Evolutionary conservation across 2,329 filamentous ascomycete genomes (phyloP).

Genomic region (Aspergillus ibericus): DNA sequence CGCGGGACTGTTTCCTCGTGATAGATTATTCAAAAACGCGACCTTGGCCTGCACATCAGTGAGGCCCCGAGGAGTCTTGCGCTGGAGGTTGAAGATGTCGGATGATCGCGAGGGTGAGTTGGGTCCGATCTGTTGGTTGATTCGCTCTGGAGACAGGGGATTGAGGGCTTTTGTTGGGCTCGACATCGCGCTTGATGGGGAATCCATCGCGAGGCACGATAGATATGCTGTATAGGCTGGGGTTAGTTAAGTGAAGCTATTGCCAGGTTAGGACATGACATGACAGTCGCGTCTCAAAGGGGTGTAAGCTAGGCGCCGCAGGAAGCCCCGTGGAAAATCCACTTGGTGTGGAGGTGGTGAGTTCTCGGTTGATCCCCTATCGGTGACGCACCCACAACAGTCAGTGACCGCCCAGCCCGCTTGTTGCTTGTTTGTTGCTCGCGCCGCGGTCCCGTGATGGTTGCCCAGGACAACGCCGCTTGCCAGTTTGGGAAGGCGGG

Average conservation of each 20-base stretch:
- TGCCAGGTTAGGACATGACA: neutral
- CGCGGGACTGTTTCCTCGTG: conserved; percentile 34
- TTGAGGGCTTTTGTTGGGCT: conserved; percentile 37
- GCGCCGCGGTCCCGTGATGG: conserved; percentile 30
- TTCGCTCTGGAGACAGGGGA: conserved; percentile 50
- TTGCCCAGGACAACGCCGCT: conserved; percentile 31
- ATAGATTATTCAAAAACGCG: conserved; percentile 50
- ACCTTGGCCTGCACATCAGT: conserved; percentile 52
- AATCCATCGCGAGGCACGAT: conserved; percentile 33
- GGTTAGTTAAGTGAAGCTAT: neutral
- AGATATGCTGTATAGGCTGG: neutral
- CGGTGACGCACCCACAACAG: conserved; percentile 32
- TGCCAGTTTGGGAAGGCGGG: conserved; percentile 4
- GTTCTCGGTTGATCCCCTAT: conserved; percentile 9
- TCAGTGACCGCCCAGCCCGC: conserved; percentile 3
- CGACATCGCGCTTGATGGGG: conserved; percentile 33
- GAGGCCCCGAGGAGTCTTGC: conserved; percentile 36
- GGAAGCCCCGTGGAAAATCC: neutral
- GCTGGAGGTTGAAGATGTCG: conserved; percentile 37
- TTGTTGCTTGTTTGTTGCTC: conserved; percentile 30
- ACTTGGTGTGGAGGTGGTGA: neutral
- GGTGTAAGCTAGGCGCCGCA: neutral
- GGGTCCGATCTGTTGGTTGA: conserved; percentile 48
- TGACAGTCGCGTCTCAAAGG: conserved; percentile 1
- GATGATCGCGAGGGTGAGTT: conserved; percentile 41